These are phyloP conservation scores for Rhodomyrtus psidioides DNA, from an alignment of 441 rosid genomes.

Conservation along the genomic window DNA sequence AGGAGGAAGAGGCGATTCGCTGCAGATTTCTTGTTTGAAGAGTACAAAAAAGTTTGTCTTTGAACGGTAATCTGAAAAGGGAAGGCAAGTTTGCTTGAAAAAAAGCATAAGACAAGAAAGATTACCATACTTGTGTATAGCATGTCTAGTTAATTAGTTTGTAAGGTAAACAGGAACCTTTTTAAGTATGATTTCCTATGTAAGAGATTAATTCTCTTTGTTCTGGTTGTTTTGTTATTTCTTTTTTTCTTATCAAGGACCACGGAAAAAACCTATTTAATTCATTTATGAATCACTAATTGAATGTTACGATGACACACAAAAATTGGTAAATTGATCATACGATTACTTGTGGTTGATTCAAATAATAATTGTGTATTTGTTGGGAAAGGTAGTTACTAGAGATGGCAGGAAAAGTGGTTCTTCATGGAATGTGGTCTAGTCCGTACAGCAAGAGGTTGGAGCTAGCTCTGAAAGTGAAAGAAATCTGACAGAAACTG, in stretches of 20 bases:
- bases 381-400: too few species aligned
- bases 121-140: not conserved
- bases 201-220: too few species aligned
- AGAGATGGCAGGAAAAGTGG: too few species aligned
- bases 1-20: not conserved
- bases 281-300: not conserved
- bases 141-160: not conserved
- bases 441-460: conserved; percentile 12
- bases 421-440: too few species aligned
- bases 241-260: too few species aligned
- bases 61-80: not conserved
- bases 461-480: conserved; percentile 27
- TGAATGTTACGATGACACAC: too few species aligned
- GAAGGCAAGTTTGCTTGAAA: not conserved
- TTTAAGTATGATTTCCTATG: not conserved
- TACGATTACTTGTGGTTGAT: too few species aligned
- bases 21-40: not conserved
- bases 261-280: not conserved
- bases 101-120: not conserved
- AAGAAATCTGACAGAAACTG: not conserved
- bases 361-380: too few species aligned
- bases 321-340: too few species aligned
- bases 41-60: not conserved
- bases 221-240: too few species aligned
- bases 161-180: not conserved